Conservation (phyloP, 768 basidiomycete species). For the Lactifluus piperatus region DNA sequence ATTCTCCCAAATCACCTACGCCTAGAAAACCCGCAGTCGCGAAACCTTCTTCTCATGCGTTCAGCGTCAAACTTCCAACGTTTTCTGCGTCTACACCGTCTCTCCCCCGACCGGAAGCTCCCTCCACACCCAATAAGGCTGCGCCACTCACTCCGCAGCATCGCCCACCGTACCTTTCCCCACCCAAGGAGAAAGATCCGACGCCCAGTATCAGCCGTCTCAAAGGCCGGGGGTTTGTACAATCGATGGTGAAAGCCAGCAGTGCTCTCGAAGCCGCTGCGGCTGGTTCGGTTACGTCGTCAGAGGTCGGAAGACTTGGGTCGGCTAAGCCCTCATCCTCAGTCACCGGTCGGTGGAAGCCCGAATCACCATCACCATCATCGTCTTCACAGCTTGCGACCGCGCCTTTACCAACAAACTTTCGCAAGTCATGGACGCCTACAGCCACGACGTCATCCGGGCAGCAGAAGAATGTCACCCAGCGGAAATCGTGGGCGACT, state of each 20-base stretch:
- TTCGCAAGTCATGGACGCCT: slow-evolving; percentile 15
- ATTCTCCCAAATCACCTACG: slow-evolving; percentile 11
- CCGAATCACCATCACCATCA: slow-evolving; percentile 1
- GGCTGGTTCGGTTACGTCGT: slow-evolving; percentile 26
- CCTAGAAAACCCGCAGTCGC: slow-evolving; percentile 25
- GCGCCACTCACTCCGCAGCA: slow-evolving; percentile 36
- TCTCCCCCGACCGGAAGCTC: slow-evolving; percentile 44
- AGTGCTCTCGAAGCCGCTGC: slow-evolving; percentile 36
- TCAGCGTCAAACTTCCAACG: slow-evolving; percentile 20
- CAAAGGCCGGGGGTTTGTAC: slow-evolving; percentile 81
- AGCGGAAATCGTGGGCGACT: slow-evolving; percentile 14
- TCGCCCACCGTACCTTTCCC: slow-evolving; percentile 54
- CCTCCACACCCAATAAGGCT: slow-evolving; percentile 39
- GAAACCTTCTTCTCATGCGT: slow-evolving; percentile 23
- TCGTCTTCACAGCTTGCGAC: not conserved
- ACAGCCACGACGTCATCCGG: not conserved
- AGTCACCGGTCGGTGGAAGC: slow-evolving; percentile 15
- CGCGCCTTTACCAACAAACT: not conserved
- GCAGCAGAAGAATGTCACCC: not conserved
- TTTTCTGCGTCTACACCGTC: slow-evolving; percentile 24
- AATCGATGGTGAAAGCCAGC: slow-evolving; percentile 70
- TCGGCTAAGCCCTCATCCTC: slow-evolving; percentile 3
- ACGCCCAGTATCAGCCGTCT: slow-evolving; percentile 78
- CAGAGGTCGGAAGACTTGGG: slow-evolving; percentile 12
- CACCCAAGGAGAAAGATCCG: slow-evolving; percentile 52